A percentile compares a stretch with the other conserved stretches of the same genome.
These are phyloP conservation scores for Cladosporium austrohemisphaericum DNA, from an alignment of 2,329 filamentous ascomycete species.

Conservation along the genomic window DNA sequence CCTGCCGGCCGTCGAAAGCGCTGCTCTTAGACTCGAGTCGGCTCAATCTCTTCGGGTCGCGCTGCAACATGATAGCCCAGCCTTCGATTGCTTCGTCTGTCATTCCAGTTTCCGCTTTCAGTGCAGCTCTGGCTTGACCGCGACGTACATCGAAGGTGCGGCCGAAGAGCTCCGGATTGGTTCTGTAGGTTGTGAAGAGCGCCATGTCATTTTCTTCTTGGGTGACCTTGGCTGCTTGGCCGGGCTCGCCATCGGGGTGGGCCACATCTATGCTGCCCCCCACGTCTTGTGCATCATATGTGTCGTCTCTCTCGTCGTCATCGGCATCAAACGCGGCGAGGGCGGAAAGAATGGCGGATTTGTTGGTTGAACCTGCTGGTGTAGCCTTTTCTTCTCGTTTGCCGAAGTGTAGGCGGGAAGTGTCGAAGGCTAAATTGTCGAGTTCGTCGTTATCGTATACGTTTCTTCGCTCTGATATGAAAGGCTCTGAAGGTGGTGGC, in stretches of 20 bases:
- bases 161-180: conserved; percentile 62
- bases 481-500: conserved; percentile 38
- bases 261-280: conserved; percentile 77
- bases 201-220: conserved; percentile 59
- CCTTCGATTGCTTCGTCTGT: conserved; percentile 92
- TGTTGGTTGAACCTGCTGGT: conserved; percentile 59
- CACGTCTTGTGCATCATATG: conserved; percentile 88
- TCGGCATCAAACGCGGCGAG: conserved; percentile 87
- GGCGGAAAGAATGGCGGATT: conserved; percentile 83
- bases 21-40: conserved; percentile 68
- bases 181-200: conserved; percentile 69
- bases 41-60: conserved; percentile 66
- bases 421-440: conserved; percentile 64
- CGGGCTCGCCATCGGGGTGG: conserved; percentile 49
- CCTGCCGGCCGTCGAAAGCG: conserved; percentile 64
- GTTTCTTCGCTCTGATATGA: conserved; percentile 61
- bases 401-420: conserved; percentile 72
- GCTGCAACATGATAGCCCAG: conserved; percentile 80
- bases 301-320: conserved; percentile 95
- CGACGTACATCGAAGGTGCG: conserved; percentile 69
- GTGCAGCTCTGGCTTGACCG: conserved; percentile 55
- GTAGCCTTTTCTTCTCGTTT: conserved; percentile 51
- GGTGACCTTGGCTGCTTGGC: conserved; percentile 38
- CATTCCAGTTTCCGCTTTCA: conserved; percentile 79
- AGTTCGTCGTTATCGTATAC: conserved; percentile 78